Base-by-base conservation (phyloP, 805 yeast genomes). In the Saturnispora ahearnii region DNA sequence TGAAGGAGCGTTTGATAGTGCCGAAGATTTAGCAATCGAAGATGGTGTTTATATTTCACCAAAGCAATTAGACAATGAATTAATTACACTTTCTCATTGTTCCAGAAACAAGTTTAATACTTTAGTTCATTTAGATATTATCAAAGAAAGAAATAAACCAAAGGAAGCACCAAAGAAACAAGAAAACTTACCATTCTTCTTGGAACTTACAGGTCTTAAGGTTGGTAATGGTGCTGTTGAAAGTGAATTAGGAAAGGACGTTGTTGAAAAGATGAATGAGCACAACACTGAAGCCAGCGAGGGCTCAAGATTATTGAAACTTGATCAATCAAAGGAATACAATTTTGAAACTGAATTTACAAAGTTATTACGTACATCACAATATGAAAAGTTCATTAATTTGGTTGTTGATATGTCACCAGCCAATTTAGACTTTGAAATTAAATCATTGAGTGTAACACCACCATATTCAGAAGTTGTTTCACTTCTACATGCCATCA, bases 81-180 rank as follows among this genome's bases (percentile, higher is more conserved):
- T 93, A 49, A 64, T 85, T 21, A 88, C 99, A 0, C 74, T 93
- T 44, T 83, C 95, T 1, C 57, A 79, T 31, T 84, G 84, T 5
- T 87, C 98, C 26, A 77, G 91, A 59, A 76, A 75, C 51, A 89
- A 87, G 62, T 83, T 86, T 72, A 79, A 76, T 54, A 88, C 96
- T 2, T 68, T 93, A 41, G 64, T 87, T 43, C 82, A 93, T 63
- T 68, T 93, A 56, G 98, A 93, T 58, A 77, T 81, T 6, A 91
- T 93, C 57, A 87, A 81, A 60, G 78, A 76, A 62, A 78, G 99
- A 60, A 89, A 88, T 62, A 91, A 87, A 66, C 97, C 99, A 22
- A 81, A 72, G 46, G 96, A 88, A 62, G 84, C 91, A 1, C 86
- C 93, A 32, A 87, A 86, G 71, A 86, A 82, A 56, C 87, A 96